These are phyloP conservation scores for Beauveria sp. DNA, from an alignment of 2,329 filamentous ascomycete species.

Conservation along the genomic window DNA sequence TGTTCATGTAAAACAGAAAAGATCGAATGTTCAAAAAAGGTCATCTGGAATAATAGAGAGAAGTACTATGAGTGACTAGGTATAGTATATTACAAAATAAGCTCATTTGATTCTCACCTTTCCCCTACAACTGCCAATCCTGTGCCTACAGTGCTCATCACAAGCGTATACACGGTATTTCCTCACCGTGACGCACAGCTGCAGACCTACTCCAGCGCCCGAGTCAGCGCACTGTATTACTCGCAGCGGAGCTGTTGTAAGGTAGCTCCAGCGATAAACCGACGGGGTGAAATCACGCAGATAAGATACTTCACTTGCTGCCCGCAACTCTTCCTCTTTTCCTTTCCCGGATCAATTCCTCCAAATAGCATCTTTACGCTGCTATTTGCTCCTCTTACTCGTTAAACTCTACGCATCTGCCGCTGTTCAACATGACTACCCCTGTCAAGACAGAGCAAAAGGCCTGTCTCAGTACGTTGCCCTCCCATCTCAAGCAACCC, in stretches of 20 bases:
- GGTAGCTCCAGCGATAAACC: constrained; percentile 1
- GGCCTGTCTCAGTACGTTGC: constrained; percentile 54
- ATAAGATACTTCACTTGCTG: constrained; percentile 9
- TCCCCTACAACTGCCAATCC: too few relatives aligned
- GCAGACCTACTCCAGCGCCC: not conserved
- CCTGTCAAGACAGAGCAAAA: constrained; percentile 52
- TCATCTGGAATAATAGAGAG: too few relatives aligned
- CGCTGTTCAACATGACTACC: constrained; percentile 19
- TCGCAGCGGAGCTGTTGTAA: not conserved
- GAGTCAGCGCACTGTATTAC: not conserved
- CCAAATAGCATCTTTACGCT: not conserved
- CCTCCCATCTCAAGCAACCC: constrained; percentile 19
- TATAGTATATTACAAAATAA: too few relatives aligned
- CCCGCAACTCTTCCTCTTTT: constrained; percentile 13
- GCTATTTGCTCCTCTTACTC: not conserved
- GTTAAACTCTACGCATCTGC: not conserved
- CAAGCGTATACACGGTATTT: not conserved
- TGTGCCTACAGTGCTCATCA: not conserved
- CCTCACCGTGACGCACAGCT: not conserved
- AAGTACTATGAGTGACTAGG: too few relatives aligned
- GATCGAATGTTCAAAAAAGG: too few relatives aligned
- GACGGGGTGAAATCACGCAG: constrained; percentile 24
- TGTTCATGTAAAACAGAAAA: too few relatives aligned
- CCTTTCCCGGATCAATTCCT: not conserved
- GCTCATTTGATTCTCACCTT: too few relatives aligned